Conservation (phyloP, 2,329 filamentous ascomycete species). For the Cercospora citrullina region DNA sequence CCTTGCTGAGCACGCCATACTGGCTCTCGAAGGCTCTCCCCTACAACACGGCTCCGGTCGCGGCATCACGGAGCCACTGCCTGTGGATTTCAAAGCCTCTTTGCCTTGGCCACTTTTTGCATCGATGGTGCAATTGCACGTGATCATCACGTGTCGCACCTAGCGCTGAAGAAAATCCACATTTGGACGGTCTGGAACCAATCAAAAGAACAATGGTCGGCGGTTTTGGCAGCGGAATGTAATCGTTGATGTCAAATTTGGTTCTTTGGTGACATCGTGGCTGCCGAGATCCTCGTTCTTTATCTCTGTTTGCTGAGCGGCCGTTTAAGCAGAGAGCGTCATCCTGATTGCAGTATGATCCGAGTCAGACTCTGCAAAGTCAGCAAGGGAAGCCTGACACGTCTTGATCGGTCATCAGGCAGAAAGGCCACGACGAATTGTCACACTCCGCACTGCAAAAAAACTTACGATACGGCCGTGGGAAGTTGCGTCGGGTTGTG, state of each 20-base stretch:
- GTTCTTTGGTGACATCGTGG: background rate
- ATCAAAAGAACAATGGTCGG: background rate
- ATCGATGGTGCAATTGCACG: constrained; percentile 3
- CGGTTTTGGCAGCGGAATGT: background rate
- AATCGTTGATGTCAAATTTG: background rate
- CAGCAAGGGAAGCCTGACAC: background rate
- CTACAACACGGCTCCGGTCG: background rate
- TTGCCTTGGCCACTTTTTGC: background rate
- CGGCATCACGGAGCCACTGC: constrained; percentile 1
- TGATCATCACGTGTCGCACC: background rate
- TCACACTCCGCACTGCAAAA: background rate
- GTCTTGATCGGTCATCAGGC: background rate
- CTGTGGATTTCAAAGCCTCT: background rate
- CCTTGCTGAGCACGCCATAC: background rate
- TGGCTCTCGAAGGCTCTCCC: background rate
- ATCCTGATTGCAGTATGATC: background rate
- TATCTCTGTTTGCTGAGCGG: background rate
- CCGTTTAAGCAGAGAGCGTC: background rate
- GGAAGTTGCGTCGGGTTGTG: background rate
- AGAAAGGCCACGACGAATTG: background rate
- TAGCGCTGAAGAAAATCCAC: background rate
- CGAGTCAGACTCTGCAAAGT: background rate
- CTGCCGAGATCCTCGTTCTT: background rate
- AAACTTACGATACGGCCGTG: background rate
- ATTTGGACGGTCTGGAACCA: background rate